phyloP scores from a whole-genome alignment of 768 basidiomycete genomes.

The Boletales sp. region DNA sequence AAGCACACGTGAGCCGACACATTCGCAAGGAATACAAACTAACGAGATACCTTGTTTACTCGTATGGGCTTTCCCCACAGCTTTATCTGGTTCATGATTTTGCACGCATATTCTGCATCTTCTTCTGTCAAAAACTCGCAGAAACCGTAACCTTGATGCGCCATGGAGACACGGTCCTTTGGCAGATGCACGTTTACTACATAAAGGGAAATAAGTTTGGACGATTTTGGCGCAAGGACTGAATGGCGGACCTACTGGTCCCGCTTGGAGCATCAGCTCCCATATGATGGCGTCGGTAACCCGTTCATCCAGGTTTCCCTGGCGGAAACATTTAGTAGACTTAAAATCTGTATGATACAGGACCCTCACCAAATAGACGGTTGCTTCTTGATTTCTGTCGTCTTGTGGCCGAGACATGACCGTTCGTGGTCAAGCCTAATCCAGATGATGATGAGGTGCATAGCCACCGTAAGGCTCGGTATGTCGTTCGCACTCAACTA shows the following conservation, averaged over 20 bases:
- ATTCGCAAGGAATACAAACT: background rate
- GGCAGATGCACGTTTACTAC: slow-evolving; percentile 96
- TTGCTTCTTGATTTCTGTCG: slow-evolving; percentile 89
- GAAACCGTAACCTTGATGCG: slow-evolving; percentile 99
- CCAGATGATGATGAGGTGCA: too few species aligned
- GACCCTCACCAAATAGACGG: slow-evolving; percentile 71
- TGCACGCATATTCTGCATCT: slow-evolving; percentile 99
- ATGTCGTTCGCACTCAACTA: slow-evolving; percentile 32
- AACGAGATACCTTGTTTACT: slow-evolving; percentile 87
- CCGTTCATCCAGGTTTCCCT: slow-evolving; percentile 98
- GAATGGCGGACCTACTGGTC: slow-evolving; percentile 80
- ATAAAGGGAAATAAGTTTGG: background rate
- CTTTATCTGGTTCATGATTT: slow-evolving; percentile 99
- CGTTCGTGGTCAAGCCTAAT: background rate
- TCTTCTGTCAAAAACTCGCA: slow-evolving; percentile 99
- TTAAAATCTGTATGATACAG: background rate
- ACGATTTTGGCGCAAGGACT: background rate
- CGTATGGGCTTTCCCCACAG: slow-evolving; percentile 98
- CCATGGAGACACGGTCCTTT: slow-evolving; percentile 97
- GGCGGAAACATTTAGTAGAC: background rate
- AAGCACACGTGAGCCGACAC: slow-evolving; percentile 13
- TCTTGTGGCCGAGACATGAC: slow-evolving; percentile 60
- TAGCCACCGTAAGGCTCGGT: too few species aligned
- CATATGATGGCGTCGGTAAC: slow-evolving; percentile 92
- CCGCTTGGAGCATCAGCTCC: slow-evolving; percentile 99